Conservation (phyloP, 2,329 filamentous ascomycete species). For the Cladosporium austrohemisphaericum region DNA sequence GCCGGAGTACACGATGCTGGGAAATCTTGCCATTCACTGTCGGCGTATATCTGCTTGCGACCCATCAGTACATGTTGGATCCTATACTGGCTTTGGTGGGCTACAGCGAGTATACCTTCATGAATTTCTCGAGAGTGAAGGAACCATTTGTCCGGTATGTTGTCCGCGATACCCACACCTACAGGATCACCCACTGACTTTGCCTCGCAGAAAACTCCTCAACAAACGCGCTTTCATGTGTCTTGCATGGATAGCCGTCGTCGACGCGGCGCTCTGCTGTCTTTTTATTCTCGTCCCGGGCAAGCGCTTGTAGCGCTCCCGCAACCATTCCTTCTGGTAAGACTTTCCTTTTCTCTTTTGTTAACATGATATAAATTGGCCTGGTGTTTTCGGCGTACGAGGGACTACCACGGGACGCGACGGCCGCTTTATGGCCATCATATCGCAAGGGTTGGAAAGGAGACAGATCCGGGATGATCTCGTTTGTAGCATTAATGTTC, state of each 20-base stretch:
- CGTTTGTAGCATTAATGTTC: constrained; percentile 5
- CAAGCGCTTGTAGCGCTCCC: constrained; percentile 60
- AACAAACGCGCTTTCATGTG: constrained; percentile 80
- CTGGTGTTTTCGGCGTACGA: not conserved
- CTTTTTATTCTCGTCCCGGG: constrained; percentile 95
- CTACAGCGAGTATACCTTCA: constrained; percentile 93
- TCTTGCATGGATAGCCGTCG: constrained; percentile 66
- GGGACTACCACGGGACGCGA: constrained; percentile 1
- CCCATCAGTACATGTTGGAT: constrained; percentile 94
- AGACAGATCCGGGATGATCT: not conserved
- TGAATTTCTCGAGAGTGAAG: constrained; percentile 81
- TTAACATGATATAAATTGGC: constrained; percentile 13
- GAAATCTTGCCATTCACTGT: constrained; percentile 90
- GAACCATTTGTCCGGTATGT: constrained; percentile 76
- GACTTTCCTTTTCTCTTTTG: constrained; percentile 5
- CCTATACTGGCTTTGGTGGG: constrained; percentile 85
- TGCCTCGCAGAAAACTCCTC: constrained; percentile 61
- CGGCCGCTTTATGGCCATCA: too few species aligned
- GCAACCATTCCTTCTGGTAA: too few species aligned
- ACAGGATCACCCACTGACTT: not conserved
- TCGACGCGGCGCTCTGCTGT: constrained; percentile 78
- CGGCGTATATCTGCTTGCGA: constrained; percentile 81
- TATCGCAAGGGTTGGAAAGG: not conserved
- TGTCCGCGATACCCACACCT: too few species aligned
- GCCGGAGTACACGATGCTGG: constrained; percentile 73